A percentile compares a stretch with the other conserved stretches of the same genome.
Conservation (phyloP, 345 rosid species). For the Trapa incisa region DNA sequence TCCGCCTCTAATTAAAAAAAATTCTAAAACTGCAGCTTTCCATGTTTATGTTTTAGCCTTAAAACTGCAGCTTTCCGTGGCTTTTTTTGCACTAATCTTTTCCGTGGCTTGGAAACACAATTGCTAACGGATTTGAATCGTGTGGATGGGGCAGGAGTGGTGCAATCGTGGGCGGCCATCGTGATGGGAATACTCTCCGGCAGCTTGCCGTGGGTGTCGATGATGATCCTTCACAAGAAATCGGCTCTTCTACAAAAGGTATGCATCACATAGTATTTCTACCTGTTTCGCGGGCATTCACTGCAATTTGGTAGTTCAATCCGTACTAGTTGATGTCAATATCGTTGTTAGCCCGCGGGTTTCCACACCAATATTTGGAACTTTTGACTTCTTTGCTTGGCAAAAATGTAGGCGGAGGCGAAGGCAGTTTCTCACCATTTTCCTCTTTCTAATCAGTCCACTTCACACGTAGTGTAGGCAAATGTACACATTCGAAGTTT, state of each 20-base stretch:
- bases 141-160: conserved; percentile 35
- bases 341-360: background rate
- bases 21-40: too few species aligned
- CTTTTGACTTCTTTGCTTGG: too few species aligned
- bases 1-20: background rate
- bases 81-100: too few species aligned
- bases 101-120: background rate
- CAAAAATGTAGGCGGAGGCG: too few species aligned
- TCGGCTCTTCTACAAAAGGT: conserved; percentile 55
- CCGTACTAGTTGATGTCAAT: background rate
- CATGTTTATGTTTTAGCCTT: too few species aligned
- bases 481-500: background rate
- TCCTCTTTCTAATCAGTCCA: background rate
- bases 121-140: background rate
- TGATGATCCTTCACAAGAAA: conserved; percentile 90
- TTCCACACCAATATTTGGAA: too few species aligned
- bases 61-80: too few species aligned
- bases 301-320: too few species aligned
- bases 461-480: background rate
- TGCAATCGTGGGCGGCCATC: conserved; percentile 90
- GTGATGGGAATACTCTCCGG: conserved; percentile 67
- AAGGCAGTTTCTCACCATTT: background rate
- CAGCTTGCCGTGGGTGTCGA: conserved; percentile 82
- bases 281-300: too few species aligned
- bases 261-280: background rate